Evolutionary conservation across 768 basidiomycete genomes (phyloP).

Genomic region (Xerocomus spinulosus): DNA sequence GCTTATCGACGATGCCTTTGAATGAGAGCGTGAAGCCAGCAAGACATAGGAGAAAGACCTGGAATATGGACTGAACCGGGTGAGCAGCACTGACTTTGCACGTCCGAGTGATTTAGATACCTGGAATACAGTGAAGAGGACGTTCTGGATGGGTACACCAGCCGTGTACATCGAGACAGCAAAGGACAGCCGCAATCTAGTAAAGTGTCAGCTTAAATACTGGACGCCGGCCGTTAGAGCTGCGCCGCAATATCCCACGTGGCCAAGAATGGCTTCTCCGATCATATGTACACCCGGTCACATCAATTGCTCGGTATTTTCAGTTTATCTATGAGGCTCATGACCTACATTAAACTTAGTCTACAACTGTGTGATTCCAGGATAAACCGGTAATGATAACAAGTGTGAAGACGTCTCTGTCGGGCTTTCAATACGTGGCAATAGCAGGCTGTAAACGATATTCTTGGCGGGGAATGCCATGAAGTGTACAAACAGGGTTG

Average conservation of each 20-base stretch:
- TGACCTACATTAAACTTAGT: background rate
- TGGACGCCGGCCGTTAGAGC: background rate
- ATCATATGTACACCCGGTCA: too few species aligned
- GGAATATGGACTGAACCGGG: slow-evolving; percentile 65
- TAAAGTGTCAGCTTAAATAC: background rate
- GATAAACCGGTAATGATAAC: background rate
- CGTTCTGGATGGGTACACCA: slow-evolving; percentile 5
- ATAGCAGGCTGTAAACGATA: too few species aligned
- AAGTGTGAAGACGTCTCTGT: background rate
- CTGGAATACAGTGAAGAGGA: slow-evolving; percentile 31
- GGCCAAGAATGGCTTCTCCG: background rate
- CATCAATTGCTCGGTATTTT: background rate
- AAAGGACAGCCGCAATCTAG: background rate
- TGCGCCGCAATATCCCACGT: background rate
- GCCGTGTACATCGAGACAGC: background rate
- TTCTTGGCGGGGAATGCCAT: too few species aligned
- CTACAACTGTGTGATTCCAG: background rate
- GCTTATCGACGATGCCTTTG: slow-evolving; percentile 80
- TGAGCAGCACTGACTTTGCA: background rate
- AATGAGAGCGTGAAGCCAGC: slow-evolving; percentile 79
- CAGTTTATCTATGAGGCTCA: background rate
- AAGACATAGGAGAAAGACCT: slow-evolving; percentile 83
- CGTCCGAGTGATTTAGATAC: slow-evolving; percentile 2
- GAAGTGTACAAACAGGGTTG: too few species aligned
- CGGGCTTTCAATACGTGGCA: too few species aligned